A percentile compares a stretch with the other conserved stretches of the same genome.
Conservation (phyloP, 768 basidiomycete species). For the Rhizopogon sp. region DNA sequence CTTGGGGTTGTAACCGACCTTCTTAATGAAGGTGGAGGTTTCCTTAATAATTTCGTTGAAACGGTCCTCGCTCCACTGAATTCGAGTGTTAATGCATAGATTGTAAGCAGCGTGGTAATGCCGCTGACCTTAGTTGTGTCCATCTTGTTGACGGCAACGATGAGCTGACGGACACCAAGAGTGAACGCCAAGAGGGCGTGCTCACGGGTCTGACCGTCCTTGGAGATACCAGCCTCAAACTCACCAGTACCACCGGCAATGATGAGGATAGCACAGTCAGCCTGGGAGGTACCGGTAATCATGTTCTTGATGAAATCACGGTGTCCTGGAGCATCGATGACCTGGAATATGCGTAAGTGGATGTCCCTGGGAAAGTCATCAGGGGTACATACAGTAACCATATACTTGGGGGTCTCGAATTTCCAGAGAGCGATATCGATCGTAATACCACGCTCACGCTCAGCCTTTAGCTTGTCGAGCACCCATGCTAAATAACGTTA, state of each 20-base stretch:
- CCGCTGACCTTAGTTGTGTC: slow-evolving; percentile 90
- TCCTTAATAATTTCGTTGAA: slow-evolving; percentile 99
- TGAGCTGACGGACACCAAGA: slow-evolving; percentile 99
- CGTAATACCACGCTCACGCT: slow-evolving; percentile 99
- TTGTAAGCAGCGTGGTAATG: background rate
- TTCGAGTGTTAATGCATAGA: slow-evolving; percentile 3
- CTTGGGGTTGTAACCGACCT: slow-evolving; percentile 99
- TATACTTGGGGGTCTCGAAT: slow-evolving; percentile 98
- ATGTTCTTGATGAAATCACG: slow-evolving; percentile 99
- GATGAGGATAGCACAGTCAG: slow-evolving; percentile 99
- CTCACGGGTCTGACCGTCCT: slow-evolving; percentile 99
- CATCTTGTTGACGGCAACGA: slow-evolving; percentile 99
- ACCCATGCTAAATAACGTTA: slow-evolving; percentile 78
- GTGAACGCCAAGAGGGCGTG: slow-evolving; percentile 99
- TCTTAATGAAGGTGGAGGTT: slow-evolving; percentile 97
- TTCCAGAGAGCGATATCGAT: slow-evolving; percentile 99
- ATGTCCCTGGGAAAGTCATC: background rate
- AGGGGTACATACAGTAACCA: slow-evolving; percentile 69
- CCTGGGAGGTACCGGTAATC: slow-evolving; percentile 99
- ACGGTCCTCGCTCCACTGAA: slow-evolving; percentile 96
- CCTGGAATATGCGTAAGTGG: slow-evolving; percentile 39
- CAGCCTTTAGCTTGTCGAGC: slow-evolving; percentile 99
- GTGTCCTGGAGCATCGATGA: slow-evolving; percentile 99
- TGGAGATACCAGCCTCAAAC: slow-evolving; percentile 99
- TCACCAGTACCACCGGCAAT: slow-evolving; percentile 99